Evolutionary conservation across 805 yeast genomes (phyloP).

Genomic region (Cyberlindnera lachancei): DNA sequence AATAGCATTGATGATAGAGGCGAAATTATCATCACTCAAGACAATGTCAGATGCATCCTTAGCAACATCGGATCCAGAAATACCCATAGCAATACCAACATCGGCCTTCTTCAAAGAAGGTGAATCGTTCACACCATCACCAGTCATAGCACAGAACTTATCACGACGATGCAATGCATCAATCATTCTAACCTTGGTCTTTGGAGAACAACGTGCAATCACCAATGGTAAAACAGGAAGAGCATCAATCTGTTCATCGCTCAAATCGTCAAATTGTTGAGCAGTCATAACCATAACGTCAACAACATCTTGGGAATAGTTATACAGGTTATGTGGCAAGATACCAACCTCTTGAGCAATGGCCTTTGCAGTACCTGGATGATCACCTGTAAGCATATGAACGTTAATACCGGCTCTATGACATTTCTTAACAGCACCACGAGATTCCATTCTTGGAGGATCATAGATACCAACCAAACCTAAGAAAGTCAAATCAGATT

Average conservation of each 20-base stretch:
- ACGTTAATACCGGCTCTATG: constrained; percentile 73
- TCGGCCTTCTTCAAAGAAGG: constrained; percentile 72
- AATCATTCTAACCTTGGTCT: constrained; percentile 74
- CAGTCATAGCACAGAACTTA: constrained; percentile 72
- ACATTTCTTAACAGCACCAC: constrained; percentile 55
- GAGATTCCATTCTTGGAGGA: constrained; percentile 69
- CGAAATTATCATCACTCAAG: constrained; percentile 69
- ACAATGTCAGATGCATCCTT: constrained; percentile 77
- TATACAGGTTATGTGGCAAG: constrained; percentile 51
- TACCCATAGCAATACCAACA: constrained; percentile 81
- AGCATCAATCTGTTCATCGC: constrained; percentile 53
- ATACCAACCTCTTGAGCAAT: constrained; percentile 80
- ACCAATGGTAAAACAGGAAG: constrained; percentile 67
- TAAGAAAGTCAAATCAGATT: constrained; percentile 44
- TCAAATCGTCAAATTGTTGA: constrained; percentile 53
- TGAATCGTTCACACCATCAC: constrained; percentile 79
- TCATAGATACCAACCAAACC: constrained; percentile 76
- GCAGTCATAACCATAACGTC: constrained; percentile 73
- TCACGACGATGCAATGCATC: constrained; percentile 63
- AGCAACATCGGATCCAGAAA: constrained; percentile 79
- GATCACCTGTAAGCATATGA: constrained; percentile 80
- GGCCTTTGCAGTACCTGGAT: constrained; percentile 69
- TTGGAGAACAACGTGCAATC: constrained; percentile 79
- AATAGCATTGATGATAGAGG: constrained; percentile 68
- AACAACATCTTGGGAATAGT: constrained; percentile 49